Percentiles rank a stretch among this genome's conserved stretches.
phyloP scores from a whole-genome alignment of 2,329 filamentous ascomycete genomes.

The Triangularia verruculosa region DNA sequence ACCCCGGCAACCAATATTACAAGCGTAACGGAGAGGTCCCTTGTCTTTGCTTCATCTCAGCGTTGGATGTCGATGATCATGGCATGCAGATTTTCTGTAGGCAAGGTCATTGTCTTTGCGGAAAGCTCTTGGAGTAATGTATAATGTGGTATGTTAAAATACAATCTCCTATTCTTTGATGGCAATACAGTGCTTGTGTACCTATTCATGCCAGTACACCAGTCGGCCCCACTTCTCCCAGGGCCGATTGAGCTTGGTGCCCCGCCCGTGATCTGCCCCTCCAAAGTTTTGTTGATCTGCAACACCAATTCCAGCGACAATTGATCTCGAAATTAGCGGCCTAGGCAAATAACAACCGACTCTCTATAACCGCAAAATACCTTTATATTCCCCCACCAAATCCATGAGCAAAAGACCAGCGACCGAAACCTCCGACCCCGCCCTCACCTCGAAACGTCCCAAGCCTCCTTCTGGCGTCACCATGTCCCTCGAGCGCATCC shows the following conservation, averaged over 20 bases:
- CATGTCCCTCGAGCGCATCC: slow-evolving; percentile 58
- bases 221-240: slow-evolving; percentile 8
- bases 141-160: neutral
- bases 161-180: neutral
- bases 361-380: neutral
- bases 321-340: neutral
- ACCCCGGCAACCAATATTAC: neutral
- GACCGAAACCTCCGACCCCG: neutral
- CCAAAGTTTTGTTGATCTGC: neutral
- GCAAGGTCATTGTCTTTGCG: too few species aligned
- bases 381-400: neutral
- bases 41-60: neutral
- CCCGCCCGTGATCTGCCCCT: slow-evolving; percentile 10
- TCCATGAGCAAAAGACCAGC: neutral
- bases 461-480: neutral
- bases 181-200: neutral
- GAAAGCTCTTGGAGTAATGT: too few species aligned
- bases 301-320: neutral
- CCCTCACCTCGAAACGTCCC: neutral
- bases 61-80: neutral
- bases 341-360: neutral
- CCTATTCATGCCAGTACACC: neutral
- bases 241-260: neutral
- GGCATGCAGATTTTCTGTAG: neutral
- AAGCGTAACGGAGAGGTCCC: neutral